Evolutionary conservation across 2,329 filamentous ascomycete genomes (phyloP), one percentile per base, ranked within the genome.

Genomic region (Drechslerella dactyloides): DNA sequence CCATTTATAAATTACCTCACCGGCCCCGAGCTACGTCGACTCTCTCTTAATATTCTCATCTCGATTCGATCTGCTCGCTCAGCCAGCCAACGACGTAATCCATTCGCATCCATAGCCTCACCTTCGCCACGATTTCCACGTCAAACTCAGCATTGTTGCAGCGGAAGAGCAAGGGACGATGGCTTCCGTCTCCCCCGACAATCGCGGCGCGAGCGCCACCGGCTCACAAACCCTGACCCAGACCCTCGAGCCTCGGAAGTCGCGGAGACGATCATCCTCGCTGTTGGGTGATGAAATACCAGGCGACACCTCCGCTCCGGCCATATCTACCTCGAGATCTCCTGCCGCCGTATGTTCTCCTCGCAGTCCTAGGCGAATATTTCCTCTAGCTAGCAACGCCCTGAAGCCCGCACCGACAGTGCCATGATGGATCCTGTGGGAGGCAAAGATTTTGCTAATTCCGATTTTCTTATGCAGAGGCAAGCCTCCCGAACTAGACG

Each of bases 241-340:
- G 58, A 69, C 65, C 58, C 58, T 69, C 17, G 65, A 69, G 54
- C 66, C 66, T 59, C 66, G 48, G 59, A 70, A 70, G 66, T 63
- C 66, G 54, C 66, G 66, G 44, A 74, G 61, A 59, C 68, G 75
- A 66, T 73, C 56, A 17, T 74, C 74, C 37, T 75, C 73, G 19
- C 63, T 76, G 46, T 74, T 75, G 40, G 70, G 69, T 40, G 75
- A 66, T 59, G 75, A 76, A 53, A 75, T 73, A 68, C 66, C 64
- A 21, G 75, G 74, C 11, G 76, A 77, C 54, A 77, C 76, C 35
- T 74, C 74, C 42, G 75, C 74, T 62, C 74, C 76, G 37, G 75
- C 74, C 42, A 74, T 76, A 51, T 74, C 75, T 7, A 77, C 75
- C 33, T 75, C 76, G 74, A 69, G 68, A 53, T 75, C 75, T 51